These are phyloP conservation scores for Citrus sp. DNA, from an alignment of 345 rosid genomes.

Conservation along the genomic window DNA sequence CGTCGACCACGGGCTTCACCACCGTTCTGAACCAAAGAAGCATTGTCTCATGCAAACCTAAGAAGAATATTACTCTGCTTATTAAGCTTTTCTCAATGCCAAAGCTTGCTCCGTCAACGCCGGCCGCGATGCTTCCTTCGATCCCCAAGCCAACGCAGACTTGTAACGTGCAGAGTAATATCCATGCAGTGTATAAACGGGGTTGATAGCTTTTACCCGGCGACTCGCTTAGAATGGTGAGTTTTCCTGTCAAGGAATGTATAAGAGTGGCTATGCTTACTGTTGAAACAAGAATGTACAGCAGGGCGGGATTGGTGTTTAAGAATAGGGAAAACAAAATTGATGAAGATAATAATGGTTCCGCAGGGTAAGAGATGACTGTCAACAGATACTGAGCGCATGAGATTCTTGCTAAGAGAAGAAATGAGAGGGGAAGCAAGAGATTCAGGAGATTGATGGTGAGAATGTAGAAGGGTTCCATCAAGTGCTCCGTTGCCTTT, in stretches of 20 bases:
- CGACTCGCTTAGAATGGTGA: constrained; percentile 25
- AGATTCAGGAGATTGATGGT: constrained; percentile 55
- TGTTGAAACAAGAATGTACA: constrained; percentile 40
- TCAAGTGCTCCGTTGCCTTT: background rate
- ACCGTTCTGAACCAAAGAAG: constrained; percentile 52
- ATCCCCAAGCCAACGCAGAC: constrained; percentile 58
- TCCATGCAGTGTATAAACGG: constrained; percentile 49
- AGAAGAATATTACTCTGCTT: constrained; percentile 53
- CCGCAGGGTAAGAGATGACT: constrained; percentile 12
- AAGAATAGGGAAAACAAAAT: constrained; percentile 26
- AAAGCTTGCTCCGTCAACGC: constrained; percentile 33
- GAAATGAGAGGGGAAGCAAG: constrained; percentile 70
- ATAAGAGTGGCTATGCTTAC: constrained; percentile 49
- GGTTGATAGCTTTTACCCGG: constrained; percentile 25
- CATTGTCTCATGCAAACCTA: constrained; percentile 73
- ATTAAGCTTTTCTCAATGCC: constrained; percentile 35
- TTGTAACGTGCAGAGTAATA: constrained; percentile 50
- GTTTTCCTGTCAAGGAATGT: constrained; percentile 52
- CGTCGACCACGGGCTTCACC: constrained; percentile 71
- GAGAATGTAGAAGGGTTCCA: constrained; percentile 42
- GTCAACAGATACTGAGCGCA: constrained; percentile 26
- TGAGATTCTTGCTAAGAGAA: constrained; percentile 59
- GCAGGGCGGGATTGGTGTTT: constrained; percentile 32
- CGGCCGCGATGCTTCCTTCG: constrained; percentile 37
- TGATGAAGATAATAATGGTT: background rate